phyloP scores from a whole-genome alignment of 1,139 yeast species.

The Blastobotrys aristatus region DNA sequence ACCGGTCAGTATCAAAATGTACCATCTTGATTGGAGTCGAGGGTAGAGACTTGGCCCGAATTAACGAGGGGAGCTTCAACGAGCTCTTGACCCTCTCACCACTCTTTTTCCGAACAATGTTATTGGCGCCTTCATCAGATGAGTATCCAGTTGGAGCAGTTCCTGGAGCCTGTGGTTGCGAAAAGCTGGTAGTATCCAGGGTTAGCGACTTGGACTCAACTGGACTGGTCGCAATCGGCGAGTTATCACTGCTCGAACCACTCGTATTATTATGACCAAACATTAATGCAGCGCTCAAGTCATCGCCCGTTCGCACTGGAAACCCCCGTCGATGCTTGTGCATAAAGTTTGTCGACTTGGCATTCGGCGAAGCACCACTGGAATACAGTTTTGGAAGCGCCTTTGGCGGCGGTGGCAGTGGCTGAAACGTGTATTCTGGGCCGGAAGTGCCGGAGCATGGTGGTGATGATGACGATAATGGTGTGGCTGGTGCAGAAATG shows the following conservation, averaged over 20 bases:
- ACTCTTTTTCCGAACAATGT: constrained; percentile 62
- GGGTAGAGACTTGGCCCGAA: constrained; percentile 62
- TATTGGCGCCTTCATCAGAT: constrained; percentile 5
- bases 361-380: background rate
- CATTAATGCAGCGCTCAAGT: constrained; percentile 8
- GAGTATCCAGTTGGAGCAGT: constrained; percentile 9
- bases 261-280: constrained; percentile 10
- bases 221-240: constrained; percentile 1
- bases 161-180: background rate
- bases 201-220: background rate
- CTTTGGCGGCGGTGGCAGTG: background rate
- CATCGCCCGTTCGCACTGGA: constrained; percentile 10
- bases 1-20: constrained; percentile 59
- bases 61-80: constrained; percentile 48
- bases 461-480: background rate
- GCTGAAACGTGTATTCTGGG: background rate
- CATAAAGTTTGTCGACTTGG: constrained; percentile 12
- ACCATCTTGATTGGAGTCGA: constrained; percentile 73
- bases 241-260: background rate
- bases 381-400: constrained; percentile 9
- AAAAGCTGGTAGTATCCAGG: background rate
- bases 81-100: constrained; percentile 79
- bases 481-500: background rate
- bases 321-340: constrained; percentile 14
- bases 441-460: background rate